Evolutionary conservation across 2,329 filamentous ascomycete species (phyloP).

Genomic region (Conoideocrella luteorostrata): DNA sequence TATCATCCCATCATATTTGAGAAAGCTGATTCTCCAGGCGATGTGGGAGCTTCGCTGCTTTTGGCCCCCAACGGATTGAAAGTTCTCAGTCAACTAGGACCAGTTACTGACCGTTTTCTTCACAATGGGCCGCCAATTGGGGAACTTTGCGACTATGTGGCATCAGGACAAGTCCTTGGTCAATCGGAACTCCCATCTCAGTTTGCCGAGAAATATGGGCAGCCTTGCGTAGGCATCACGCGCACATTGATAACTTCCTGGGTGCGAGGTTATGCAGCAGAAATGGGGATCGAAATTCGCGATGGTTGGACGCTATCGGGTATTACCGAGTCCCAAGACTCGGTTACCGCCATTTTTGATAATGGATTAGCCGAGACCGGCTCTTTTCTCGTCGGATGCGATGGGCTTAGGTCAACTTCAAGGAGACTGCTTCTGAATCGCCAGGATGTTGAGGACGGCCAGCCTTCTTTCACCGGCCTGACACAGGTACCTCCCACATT

Average conservation of each 20-base stretch:
- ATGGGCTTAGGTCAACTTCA: constrained; percentile 17
- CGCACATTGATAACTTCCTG: constrained; percentile 15
- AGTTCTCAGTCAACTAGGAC: too few relatives aligned
- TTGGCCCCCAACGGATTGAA: constrained; percentile 20
- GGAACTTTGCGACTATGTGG: constrained; percentile 13
- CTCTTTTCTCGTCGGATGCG: constrained; percentile 18
- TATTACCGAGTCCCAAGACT: constrained; percentile 13
- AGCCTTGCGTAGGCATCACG: constrained; percentile 16
- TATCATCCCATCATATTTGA: constrained; percentile 21
- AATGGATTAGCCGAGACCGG: constrained; percentile 14
- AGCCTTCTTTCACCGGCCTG: constrained; percentile 16
- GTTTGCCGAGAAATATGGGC: constrained; percentile 14
- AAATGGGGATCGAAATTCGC: constrained; percentile 15
- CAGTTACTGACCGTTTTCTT: too few relatives aligned
- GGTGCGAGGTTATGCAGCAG: constrained; percentile 11
- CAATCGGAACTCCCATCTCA: constrained; percentile 13
- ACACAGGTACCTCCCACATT: constrained; percentile 14
- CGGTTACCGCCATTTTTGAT: constrained; percentile 17
- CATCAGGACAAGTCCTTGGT: constrained; percentile 14
- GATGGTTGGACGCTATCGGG: constrained; percentile 18
- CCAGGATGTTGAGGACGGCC: constrained; percentile 10
- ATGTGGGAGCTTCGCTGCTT: constrained; percentile 19
- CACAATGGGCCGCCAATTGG: constrained; percentile 13
- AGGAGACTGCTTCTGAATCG: constrained; percentile 12
- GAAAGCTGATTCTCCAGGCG: constrained; percentile 14